Percentiles rank a stretch among this genome's conserved stretches.
Conservation (phyloP, 257 asterid genomes). For the Avicennia marina region DNA sequence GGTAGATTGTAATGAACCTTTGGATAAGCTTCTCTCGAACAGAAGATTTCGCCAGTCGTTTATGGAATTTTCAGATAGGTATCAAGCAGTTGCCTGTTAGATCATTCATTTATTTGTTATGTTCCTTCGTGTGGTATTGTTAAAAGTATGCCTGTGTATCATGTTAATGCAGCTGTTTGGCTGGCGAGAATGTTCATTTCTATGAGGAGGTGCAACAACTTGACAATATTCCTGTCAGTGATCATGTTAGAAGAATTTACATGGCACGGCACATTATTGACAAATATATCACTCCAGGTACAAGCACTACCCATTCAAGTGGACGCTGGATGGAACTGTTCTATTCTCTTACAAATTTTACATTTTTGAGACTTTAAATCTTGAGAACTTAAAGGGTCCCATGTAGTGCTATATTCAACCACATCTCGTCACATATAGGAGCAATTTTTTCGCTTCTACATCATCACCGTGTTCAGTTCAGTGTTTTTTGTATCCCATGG, state of each 20-base stretch:
- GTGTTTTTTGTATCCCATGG: too few species aligned
- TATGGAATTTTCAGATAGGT: slow-evolving; percentile 84
- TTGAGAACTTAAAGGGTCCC: too few species aligned
- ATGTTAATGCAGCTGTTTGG: slow-evolving; percentile 54
- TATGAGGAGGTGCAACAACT: slow-evolving; percentile 79
- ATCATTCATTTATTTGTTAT: neutral
- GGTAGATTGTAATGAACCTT: slow-evolving; percentile 53
- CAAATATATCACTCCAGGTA: slow-evolving; percentile 69
- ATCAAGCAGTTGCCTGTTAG: neutral
- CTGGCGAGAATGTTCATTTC: slow-evolving; percentile 85
- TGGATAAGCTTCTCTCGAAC: slow-evolving; percentile 73
- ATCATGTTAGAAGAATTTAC: slow-evolving; percentile 73
- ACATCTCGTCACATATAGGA: too few species aligned
- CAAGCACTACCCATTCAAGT: too few species aligned
- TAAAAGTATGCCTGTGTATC: neutral
- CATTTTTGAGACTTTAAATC: too few species aligned
- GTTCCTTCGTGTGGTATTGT: neutral
- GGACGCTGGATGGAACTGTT: too few species aligned
- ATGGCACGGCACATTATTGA: slow-evolving; percentile 87
- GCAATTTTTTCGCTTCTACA: too few species aligned
- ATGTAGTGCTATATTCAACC: too few species aligned
- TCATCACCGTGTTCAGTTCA: too few species aligned
- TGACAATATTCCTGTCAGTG: slow-evolving; percentile 53
- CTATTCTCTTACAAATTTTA: too few species aligned
- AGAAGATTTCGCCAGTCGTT: slow-evolving; percentile 65